Evolutionary conservation across 1,139 yeast species (phyloP).

Genomic region (Meyerozyma guilliermondii): DNA sequence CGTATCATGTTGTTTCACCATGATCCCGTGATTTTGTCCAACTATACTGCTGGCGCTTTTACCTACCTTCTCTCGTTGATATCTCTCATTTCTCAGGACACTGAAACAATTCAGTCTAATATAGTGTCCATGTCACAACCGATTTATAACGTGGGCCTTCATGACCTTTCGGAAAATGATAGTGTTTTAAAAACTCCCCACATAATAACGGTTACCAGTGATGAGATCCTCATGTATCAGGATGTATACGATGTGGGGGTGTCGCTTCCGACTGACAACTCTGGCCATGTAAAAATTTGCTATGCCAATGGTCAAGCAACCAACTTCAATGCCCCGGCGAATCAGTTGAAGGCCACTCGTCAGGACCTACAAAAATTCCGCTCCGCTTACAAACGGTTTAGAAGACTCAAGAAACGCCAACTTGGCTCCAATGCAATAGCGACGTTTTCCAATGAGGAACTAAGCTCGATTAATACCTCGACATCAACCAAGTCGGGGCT

Average conservation of each 20-base stretch:
- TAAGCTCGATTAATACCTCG: conserved; percentile 16
- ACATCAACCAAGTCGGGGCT: conserved; percentile 12
- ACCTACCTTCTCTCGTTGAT: conserved; percentile 33
- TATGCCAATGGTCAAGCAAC: conserved; percentile 6
- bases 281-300: conserved; percentile 10
- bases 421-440: conserved; percentile 9
- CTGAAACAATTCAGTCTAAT: conserved; percentile 14
- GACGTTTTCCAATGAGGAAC: conserved; percentile 16
- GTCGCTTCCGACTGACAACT: conserved; percentile 25
- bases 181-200: conserved; percentile 21
- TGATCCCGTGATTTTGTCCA: conserved; percentile 18
- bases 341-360: conserved; percentile 24
- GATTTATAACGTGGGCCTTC: conserved; percentile 60
- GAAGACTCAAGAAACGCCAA: conserved; percentile 1
- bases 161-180: conserved; percentile 36
- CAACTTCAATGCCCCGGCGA: conserved; percentile 7
- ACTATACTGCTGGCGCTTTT: conserved; percentile 22
- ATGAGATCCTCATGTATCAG: conserved; percentile 59
- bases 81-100: conserved; percentile 33
- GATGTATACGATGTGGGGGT: conserved; percentile 49
- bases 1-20: conserved; percentile 52
- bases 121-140: conserved; percentile 32
- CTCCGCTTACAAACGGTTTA: conserved; percentile 25
- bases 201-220: conserved; percentile 66
- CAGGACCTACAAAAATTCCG: conserved; percentile 37